Percentiles rank a stretch among this genome's conserved stretches.
Conservation (phyloP, 2,329 filamentous ascomycete species). For the Teratosphaeria pseudoeucalypti region DNA sequence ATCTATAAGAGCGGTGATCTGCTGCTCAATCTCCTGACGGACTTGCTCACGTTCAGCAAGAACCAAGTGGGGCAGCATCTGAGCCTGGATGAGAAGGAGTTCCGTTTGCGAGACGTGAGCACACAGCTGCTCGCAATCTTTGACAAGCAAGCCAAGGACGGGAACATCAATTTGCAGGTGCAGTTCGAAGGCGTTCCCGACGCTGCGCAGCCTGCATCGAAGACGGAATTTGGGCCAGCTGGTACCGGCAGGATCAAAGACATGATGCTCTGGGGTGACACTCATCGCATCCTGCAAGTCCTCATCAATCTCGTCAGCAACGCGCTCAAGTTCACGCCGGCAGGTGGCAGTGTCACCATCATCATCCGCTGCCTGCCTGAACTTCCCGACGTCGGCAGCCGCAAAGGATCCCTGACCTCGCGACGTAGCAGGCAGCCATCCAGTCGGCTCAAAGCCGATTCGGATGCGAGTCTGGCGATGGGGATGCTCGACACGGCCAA, state of each 20-base stretch:
- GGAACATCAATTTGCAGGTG: conserved; percentile 62
- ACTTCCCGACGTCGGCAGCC: conserved; percentile 33
- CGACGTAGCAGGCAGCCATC: conserved; percentile 11
- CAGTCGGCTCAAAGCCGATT: conserved; percentile 7
- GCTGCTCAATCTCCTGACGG: conserved; percentile 74
- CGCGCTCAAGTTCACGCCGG: conserved; percentile 79
- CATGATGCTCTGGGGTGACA: conserved; percentile 86
- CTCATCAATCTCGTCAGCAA: conserved; percentile 90
- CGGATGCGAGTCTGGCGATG: conserved; percentile 6
- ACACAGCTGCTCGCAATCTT: conserved; percentile 79
- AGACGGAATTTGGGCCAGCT: conserved; percentile 38
- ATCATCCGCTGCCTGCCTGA: conserved; percentile 65
- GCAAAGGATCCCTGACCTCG: conserved; percentile 31
- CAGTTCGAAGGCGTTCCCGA: conserved; percentile 51
- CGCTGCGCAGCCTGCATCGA: conserved; percentile 1
- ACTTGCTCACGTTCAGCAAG: conserved; percentile 85
- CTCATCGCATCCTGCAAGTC: conserved; percentile 83
- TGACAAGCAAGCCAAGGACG: conserved; percentile 77
- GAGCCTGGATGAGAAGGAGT: conserved; percentile 73
- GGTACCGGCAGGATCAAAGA: conserved; percentile 60
- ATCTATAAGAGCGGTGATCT: conserved; percentile 84
- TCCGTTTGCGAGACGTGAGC: conserved; percentile 70
- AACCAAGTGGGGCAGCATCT: conserved; percentile 86
- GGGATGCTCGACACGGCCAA: conserved; percentile 28
- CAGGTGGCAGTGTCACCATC: conserved; percentile 63